Percentiles rank a stretch among this genome's conserved stretches.
These are phyloP conservation scores for Candida boidinii DNA, from an alignment of 805 yeast species.

Conservation along the genomic window DNA sequence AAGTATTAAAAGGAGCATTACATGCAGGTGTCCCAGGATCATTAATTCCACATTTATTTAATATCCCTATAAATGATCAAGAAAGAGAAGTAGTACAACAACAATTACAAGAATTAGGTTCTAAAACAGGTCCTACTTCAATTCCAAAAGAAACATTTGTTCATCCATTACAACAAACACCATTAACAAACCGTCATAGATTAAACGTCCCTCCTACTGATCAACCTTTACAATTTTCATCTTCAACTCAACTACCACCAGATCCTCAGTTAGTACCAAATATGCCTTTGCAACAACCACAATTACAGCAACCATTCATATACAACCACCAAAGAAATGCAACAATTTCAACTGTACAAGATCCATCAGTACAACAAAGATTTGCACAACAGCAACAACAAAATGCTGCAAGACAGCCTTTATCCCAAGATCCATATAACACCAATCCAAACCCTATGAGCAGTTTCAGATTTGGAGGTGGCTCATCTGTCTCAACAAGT, in stretches of 20 bases:
- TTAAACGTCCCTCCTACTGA: slow-evolving; percentile 1
- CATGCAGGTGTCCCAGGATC: slow-evolving; percentile 55
- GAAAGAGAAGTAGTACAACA: slow-evolving; percentile 5
- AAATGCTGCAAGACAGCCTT: too few relatives aligned
- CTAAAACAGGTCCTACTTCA: too few relatives aligned
- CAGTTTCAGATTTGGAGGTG: slow-evolving; percentile 22
- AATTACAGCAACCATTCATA: slow-evolving; percentile 4
- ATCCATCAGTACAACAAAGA: too few relatives aligned
- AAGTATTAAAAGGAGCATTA: slow-evolving; percentile 53
- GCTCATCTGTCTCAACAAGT: slow-evolving; percentile 10
- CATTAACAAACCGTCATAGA: slow-evolving; percentile 2
- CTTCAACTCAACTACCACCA: slow-evolving; percentile 5
- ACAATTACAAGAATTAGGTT: slow-evolving; percentile 8
- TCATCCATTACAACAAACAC: too few relatives aligned
- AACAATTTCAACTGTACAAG: slow-evolving; percentile 7
- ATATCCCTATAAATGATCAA: slow-evolving; percentile 10
- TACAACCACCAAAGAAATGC: slow-evolving; percentile 7
- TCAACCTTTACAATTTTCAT: background rate
- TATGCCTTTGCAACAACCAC: too few relatives aligned
- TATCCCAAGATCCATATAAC: too few relatives aligned
- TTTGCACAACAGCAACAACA: too few relatives aligned
- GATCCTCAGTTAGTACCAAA: slow-evolving; percentile 6
- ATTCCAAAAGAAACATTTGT: slow-evolving; percentile 2
- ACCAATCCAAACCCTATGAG: slow-evolving; percentile 15
- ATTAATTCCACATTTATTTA: slow-evolving; percentile 53